Percentiles rank a stretch among this genome's conserved stretches.
Evolutionary conservation across 352 stramenopile species (phyloP).

Genomic region (Phytopythium cucurbitacearum): DNA sequence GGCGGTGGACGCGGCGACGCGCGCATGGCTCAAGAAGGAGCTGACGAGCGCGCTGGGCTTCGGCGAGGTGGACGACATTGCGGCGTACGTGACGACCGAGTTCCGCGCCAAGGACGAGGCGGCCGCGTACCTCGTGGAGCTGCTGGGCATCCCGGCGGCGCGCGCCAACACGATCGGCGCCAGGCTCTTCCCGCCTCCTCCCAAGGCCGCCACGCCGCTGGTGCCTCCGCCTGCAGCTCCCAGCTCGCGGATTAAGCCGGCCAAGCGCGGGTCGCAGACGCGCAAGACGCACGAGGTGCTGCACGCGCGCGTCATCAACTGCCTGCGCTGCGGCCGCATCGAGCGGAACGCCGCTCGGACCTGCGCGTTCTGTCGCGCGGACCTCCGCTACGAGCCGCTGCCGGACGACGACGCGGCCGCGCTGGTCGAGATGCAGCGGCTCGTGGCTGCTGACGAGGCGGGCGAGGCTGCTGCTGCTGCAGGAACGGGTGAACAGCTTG

Average conservation of each 20-base stretch:
- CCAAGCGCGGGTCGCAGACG: conserved; percentile 38
- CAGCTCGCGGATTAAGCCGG: conserved; percentile 48
- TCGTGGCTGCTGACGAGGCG: not conserved
- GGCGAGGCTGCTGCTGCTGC: conserved; percentile 5
- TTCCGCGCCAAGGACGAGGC: conserved; percentile 46
- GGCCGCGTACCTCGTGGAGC: conserved; percentile 57
- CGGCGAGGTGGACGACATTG: conserved; percentile 67
- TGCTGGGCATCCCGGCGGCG: conserved; percentile 44
- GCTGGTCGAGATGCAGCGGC: not conserved
- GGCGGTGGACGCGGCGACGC: conserved; percentile 27
- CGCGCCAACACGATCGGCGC: conserved; percentile 46
- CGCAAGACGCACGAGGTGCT: conserved; percentile 26
- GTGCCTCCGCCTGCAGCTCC: conserved; percentile 27
- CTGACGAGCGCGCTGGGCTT: conserved; percentile 62
- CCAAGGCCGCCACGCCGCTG: conserved; percentile 9
- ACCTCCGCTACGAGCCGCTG: conserved; percentile 53
- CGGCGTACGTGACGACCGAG: conserved; percentile 37
- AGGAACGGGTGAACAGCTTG: too few species aligned
- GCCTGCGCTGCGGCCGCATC: conserved; percentile 58
- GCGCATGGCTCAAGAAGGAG: conserved; percentile 52
- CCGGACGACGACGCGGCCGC: conserved; percentile 27
- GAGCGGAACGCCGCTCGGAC: conserved; percentile 51
- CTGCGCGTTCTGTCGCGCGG: conserved; percentile 52
- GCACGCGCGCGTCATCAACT: conserved; percentile 66
- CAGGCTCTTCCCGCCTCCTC: conserved; percentile 29